Evolutionary conservation across 1,284 basidiomycete genomes (phyloP).

Genomic region (Tilletia caries): DNA sequence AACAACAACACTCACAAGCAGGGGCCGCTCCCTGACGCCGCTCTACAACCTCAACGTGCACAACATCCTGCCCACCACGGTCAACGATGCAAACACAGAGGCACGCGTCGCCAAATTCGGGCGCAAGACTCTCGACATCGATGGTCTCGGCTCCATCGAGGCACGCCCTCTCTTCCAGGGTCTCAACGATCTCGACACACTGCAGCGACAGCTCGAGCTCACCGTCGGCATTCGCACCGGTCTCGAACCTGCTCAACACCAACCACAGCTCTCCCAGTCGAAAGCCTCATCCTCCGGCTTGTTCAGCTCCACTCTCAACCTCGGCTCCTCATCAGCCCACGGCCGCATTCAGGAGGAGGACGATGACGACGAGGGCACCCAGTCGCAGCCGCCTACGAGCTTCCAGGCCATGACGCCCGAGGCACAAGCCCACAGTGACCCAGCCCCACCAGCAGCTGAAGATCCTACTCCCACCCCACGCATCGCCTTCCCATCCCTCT

Average conservation of each 20-base stretch:
- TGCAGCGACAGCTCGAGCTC: constrained; percentile 13
- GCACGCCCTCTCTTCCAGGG: constrained; percentile 38
- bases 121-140: constrained; percentile 64
- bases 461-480: too few relatives aligned
- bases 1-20: constrained; percentile 59
- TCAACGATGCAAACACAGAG: constrained; percentile 89
- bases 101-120: constrained; percentile 86
- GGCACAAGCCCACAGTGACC: constrained; percentile 19
- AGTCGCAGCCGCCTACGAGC: constrained; percentile 33
- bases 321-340: not conserved
- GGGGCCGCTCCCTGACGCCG: constrained; percentile 74
- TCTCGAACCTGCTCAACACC: not conserved
- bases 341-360: not conserved
- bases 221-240: not conserved
- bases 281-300: not conserved
- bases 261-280: not conserved
- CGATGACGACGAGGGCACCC: not conserved
- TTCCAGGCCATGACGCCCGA: constrained; percentile 46
- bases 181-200: constrained; percentile 32
- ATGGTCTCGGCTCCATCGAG: constrained; percentile 54
- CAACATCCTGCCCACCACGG: constrained; percentile 83
- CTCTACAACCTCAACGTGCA: constrained; percentile 90
- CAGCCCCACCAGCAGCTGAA: not conserved
- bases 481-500: too few relatives aligned
- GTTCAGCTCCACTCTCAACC: not conserved